phyloP scores from a whole-genome alignment of 306 rosid genomes.

The Canavalia ensiformis region DNA sequence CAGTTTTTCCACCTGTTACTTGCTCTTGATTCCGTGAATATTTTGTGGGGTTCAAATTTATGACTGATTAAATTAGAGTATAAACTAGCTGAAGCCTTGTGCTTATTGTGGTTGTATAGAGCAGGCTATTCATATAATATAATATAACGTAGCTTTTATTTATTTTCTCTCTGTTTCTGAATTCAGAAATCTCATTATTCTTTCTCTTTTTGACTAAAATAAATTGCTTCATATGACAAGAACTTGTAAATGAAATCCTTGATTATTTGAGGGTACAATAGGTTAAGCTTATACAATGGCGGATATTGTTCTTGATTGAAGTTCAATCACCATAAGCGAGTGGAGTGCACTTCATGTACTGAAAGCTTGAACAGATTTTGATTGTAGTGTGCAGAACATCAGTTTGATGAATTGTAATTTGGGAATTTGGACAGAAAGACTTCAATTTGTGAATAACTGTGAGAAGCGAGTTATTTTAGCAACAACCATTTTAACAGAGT shows the following conservation, averaged over 20 bases:
- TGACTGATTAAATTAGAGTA: conserved; percentile 14
- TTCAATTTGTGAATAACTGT: not conserved
- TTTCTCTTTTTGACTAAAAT: not conserved
- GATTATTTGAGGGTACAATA: conserved; percentile 28
- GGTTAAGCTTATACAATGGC: not conserved
- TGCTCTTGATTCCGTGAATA: conserved; percentile 3
- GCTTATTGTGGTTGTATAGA: conserved; percentile 2
- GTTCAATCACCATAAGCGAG: not conserved
- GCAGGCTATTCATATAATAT: not conserved
- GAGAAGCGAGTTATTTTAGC: not conserved
- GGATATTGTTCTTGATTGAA: not conserved
- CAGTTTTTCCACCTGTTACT: not conserved
- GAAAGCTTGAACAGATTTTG: conserved; percentile 18
- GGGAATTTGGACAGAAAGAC: conserved; percentile 29
- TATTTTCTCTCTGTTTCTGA: not conserved
- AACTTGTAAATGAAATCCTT: conserved; percentile 6
- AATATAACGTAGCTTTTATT: not conserved
- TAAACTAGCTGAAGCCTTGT: not conserved
- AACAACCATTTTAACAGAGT: not conserved
- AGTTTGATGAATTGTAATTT: not conserved
- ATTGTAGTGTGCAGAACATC: not conserved
- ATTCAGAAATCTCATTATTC: not conserved
- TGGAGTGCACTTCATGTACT: not conserved
- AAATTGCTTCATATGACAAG: conserved; percentile 22
- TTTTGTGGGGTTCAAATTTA: conserved; percentile 5